Base-by-base conservation (phyloP, 148 eudicot genomes). In the Amaranthus hypochondriacus region DNA sequence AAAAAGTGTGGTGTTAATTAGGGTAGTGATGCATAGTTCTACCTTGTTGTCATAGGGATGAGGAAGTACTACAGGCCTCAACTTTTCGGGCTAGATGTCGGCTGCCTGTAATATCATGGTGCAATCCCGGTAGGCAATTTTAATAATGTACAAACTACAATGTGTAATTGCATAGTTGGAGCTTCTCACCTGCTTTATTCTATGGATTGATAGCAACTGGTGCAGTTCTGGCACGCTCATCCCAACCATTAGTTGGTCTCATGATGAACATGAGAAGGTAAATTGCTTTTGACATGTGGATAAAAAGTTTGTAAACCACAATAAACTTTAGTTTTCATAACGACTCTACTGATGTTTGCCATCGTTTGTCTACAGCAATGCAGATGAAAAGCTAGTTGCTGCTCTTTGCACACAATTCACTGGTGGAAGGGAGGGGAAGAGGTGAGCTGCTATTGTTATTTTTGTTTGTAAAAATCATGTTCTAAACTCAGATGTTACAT, bases 201-300 rank as follows among this genome's bases (percentile, higher is more conserved):
- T 76, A 51, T 46, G 5, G 67, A 53, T 18, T 48, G 43, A 57
- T 78, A 96, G 99, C 62, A 61, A 92, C 83, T 70, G 97, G 97
- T 66, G 99, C 99, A 71, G 99, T 96, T 74, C 89, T 96, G 69
- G 99, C 99, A 56, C 89, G 99, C 71, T 96, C 99, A 70, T 96
- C 99, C 48, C 99, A 96, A 80, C 99, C 99, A 72, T 78, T 96
- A 75, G 99, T 96, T 80, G 99, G 99, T 68, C 87, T 96, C 50
- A 92, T 96, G 99, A 95, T 95, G 99, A 96, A 90, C 84, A 90
- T 90, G 97, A 86, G 99, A 81, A 96, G 97, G 99, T 95, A 80
- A 72, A 69, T 43, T 10, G 14, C 69, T 66, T 70, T 59, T 15
- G 43, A 64, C 10, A 67, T 55, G 58, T 48, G 48, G 18, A 65